Evolutionary conservation across 768 basidiomycete species (phyloP), one percentile per base, ranked within the genome.

Genomic region (Panaeolus papilionaceus): DNA sequence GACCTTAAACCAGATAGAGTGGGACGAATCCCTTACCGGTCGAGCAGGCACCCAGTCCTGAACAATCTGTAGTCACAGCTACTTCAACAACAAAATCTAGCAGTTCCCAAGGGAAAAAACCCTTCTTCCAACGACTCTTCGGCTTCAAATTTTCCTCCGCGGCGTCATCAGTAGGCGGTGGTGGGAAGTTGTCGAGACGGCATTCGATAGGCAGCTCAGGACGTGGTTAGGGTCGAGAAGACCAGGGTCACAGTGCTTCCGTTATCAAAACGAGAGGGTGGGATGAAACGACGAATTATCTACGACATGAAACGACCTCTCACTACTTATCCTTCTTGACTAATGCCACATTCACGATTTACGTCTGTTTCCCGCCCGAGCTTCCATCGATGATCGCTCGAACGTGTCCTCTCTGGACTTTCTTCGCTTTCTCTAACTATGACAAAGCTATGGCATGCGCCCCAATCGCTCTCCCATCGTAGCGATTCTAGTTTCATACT

Each of bases 101-200:
- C n/a, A 83, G 81, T 10, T 78, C 77, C 44, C 70, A 64, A 33
- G 73, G 66, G 61, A 88, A 84, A 79, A 88, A 85, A 69, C 86
- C 86, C 39, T 86, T 92, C 70, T 86, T 91, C 73, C 85, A 86
- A 73, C 84, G 90, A 64, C 75, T 92, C 9, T 86, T 90, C 70
- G 81, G 80, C 63, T 82, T 87, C 66, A 84, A 83, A 73, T 80
- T 87, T 64, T 82, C 83, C 2, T 78, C 80, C 45, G 69, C 76
- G 7, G 79, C 79, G 8, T 82, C 83, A 6, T 75, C 80, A 63
- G 78, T 77, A 67, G 79, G 74, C 23, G 71, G 75, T 64, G 76
- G 78, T 38, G 79, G 78, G 66, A 81, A 79, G 26, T 74, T 88
- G 45, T 82, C 80, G 28, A 79, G 88, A 64, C 80, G 87, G 64